phyloP scores from a whole-genome alignment of 2,329 filamentous ascomycete genomes.

The Sordariomycetes sp. region DNA sequence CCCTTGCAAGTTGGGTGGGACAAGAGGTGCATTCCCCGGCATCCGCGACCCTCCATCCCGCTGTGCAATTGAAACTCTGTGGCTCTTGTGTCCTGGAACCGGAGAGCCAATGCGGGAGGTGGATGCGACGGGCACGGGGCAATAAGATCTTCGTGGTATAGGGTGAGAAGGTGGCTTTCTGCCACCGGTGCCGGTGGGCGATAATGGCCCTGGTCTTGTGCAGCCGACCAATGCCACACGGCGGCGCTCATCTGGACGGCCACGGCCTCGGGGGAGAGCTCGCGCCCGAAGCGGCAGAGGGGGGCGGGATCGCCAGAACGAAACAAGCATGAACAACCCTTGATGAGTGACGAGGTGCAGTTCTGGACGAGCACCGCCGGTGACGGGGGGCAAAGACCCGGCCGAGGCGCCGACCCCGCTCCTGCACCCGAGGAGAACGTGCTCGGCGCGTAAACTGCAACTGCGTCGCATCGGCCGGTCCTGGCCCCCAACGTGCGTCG shows the following conservation, averaged over 20 bases:
- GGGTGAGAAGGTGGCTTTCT: neutral
- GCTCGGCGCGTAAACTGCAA: neutral
- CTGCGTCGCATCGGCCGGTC: neutral
- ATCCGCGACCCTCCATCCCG: constrained; percentile 5
- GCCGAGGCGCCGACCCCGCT: neutral
- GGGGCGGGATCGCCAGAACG: neutral
- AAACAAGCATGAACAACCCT: neutral
- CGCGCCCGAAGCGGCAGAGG: neutral
- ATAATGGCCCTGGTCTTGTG: neutral
- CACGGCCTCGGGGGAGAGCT: neutral
- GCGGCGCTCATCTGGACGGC: neutral
- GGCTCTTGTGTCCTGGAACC: neutral
- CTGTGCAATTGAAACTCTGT: neutral
- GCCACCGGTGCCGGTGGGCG: neutral
- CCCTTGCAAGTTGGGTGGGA: neutral
- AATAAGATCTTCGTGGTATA: neutral
- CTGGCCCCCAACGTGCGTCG: neutral
- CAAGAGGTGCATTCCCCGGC: neutral
- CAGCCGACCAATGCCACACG: neutral
- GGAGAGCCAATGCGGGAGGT: neutral
- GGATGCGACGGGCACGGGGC: neutral
- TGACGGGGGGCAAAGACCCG: neutral
- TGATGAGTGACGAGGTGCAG: neutral
- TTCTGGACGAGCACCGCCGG: neutral
- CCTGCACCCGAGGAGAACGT: neutral